These are phyloP conservation scores for Pyricularia sp. DNA, from an alignment of 2,329 filamentous ascomycete species.

Conservation along the genomic window DNA sequence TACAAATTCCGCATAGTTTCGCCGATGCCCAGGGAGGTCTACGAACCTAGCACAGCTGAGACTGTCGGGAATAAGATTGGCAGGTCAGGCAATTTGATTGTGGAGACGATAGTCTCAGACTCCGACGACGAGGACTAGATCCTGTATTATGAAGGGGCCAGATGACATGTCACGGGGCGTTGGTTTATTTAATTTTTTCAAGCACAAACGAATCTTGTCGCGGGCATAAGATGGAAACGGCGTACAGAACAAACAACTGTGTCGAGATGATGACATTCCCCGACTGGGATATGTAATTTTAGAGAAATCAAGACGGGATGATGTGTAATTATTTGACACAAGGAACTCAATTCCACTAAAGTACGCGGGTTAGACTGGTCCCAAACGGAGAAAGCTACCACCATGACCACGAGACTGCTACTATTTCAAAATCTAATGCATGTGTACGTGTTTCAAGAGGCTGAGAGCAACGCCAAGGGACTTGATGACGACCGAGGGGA, in stretches of 20 bases:
- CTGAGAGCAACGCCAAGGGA: not conserved
- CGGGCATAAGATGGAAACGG: not conserved
- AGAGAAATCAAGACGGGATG: not conserved
- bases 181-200: not conserved
- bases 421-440: not conserved
- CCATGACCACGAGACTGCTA: not conserved
- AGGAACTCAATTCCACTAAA: not conserved
- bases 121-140: conserved; percentile 22
- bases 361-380: not conserved
- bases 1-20: conserved; percentile 83
- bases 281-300: not conserved
- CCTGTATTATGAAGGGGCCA: not conserved
- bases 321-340: not conserved
- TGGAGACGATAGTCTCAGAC: conserved; percentile 49
- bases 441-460: not conserved
- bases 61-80: conserved; percentile 68
- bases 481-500: not conserved
- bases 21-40: conserved; percentile 75
- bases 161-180: not conserved
- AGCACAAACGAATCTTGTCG: not conserved
- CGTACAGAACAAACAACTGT: not conserved
- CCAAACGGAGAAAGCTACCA: not conserved
- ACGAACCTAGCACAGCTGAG: conserved; percentile 56
- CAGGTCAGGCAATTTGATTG: conserved; percentile 77
- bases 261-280: not conserved